Evolutionary conservation across 345 rosid species (phyloP).

Genomic region (Raphanus sativus): DNA sequence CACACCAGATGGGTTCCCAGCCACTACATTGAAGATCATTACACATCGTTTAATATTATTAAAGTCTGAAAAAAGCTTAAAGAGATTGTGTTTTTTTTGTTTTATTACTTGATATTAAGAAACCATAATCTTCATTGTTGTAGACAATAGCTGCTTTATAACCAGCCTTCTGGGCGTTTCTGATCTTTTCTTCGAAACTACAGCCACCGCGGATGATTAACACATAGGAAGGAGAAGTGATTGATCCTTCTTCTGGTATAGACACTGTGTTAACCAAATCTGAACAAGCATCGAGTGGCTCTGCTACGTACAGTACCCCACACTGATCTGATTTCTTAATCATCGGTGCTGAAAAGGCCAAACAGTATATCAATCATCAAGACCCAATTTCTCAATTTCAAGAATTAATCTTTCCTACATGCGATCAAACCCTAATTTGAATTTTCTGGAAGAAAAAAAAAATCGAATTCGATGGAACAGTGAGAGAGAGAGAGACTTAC

Average conservation of each 20-base stretch:
- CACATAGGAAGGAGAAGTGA: conserved; percentile 49
- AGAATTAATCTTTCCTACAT: not conserved
- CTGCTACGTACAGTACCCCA: conserved; percentile 60
- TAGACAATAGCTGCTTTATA: conserved; percentile 81
- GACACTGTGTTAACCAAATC: conserved; percentile 50
- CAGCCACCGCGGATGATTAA: conserved; percentile 83
- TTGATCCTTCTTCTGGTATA: conserved; percentile 31
- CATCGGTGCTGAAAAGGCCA: conserved; percentile 52
- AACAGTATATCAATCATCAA: not conserved
- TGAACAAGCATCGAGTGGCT: conserved; percentile 83
- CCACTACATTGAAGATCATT: conserved; percentile 60
- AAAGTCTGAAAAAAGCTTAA: too few species aligned
- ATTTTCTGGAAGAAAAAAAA: too few species aligned
- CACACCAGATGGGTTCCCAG: conserved; percentile 83
- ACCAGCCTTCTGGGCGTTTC: conserved; percentile 81
- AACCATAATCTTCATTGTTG: conserved; percentile 60
- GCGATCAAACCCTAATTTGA: conserved; percentile 20
- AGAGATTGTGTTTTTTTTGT: conserved; percentile 21
- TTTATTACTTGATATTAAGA: conserved; percentile 71
- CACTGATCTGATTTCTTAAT: conserved; percentile 65
- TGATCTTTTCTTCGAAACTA: conserved; percentile 81
- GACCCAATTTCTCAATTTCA: not conserved
- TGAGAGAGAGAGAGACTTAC: conserved; percentile 42
- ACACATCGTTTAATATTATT: too few species aligned
- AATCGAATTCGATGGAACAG: not conserved